Base-by-base conservation (phyloP, 192 early-diverging fungal genomes). In the Podila verticillata region DNA sequence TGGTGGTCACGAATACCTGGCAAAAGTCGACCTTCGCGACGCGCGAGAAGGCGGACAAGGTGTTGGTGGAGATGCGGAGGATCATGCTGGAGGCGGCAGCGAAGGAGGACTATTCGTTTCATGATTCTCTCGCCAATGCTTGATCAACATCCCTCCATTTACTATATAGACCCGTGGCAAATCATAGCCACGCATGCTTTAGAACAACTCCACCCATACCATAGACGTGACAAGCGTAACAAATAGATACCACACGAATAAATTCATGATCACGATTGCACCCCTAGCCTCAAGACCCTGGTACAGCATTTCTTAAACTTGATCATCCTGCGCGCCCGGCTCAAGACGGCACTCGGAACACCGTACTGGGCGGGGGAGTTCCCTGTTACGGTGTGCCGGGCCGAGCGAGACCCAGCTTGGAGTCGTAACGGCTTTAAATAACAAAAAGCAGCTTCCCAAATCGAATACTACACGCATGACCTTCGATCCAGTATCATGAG, bases 331-430 rank as follows among this genome's bases (percentile, higher is more conserved):
- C 67, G 68, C 1, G 54, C 32, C 28, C 62, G 49, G 30, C 6
- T 70, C 13, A 78, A 78, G n/a, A 63, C 44, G 60, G 61, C 73
- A 0, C 24, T 75, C 29, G 51, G 68, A 22, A 13, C 34, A 35
- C 67, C 63, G 48, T 68, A 68, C 39, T 75, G 73, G 73, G 31
- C 66, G 0, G 73, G 73, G n/a, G 73, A 75, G 6, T n/a, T 68
- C 57, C 65, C 60, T 24, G 64, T 65, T 9, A 49, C 72, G 1
- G 56, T 57, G 4, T n/a, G 39, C 62, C 0, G 22, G 6, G 2
- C 48, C 59, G 1, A 49, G 68, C 19, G 73, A 67, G 48, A 68
- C 66, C 2, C 48, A 58, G 22, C 65, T 63, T 2, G 61, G 51
- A 3, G 31, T 68, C 9, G 47, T 59, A 36, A n/a, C n/a, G n/a